Evolutionary conservation across 1,284 basidiomycete species (phyloP).

Genomic region (Thecaphora thlaspeos): DNA sequence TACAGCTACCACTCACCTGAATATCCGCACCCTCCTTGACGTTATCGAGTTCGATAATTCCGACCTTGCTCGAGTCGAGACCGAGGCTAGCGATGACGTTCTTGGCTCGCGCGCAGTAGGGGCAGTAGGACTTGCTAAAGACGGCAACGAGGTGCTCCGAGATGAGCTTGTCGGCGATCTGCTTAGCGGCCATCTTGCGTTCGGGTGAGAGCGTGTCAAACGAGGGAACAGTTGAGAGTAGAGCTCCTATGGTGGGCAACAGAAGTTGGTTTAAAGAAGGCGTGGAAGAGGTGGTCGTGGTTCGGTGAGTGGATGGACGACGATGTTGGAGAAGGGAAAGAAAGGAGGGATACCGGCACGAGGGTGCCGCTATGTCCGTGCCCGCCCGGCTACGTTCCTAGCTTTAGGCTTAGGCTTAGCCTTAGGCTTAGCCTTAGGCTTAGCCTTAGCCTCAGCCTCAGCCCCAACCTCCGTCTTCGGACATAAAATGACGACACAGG

Average conservation of each 20-base stretch:
- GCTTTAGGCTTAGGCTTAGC: too few relatives aligned
- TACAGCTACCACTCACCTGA: too few relatives aligned
- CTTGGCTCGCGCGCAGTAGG: slow-evolving; percentile 57
- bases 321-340: too few relatives aligned
- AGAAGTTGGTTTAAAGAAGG: neutral
- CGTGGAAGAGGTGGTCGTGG: neutral
- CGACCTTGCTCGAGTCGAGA: slow-evolving; percentile 49
- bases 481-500: too few relatives aligned
- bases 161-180: slow-evolving; percentile 56
- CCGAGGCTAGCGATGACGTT: slow-evolving; percentile 50
- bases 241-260: slow-evolving; percentile 18
- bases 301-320: too few relatives aligned
- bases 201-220: neutral
- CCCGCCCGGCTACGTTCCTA: too few relatives aligned
- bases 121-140: slow-evolving; percentile 58
- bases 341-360: too few relatives aligned
- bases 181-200: slow-evolving; percentile 55
- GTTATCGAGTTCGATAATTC: slow-evolving; percentile 58
- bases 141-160: slow-evolving; percentile 54
- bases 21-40: slow-evolving; percentile 53
- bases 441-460: too few relatives aligned
- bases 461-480: too few relatives aligned
- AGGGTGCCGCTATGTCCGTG: too few relatives aligned
- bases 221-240: slow-evolving; percentile 8
- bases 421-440: too few relatives aligned